Base-by-base conservation (phyloP, 371 early-diverging fungal genomes). In the Lichtheimia ramosa region DNA sequence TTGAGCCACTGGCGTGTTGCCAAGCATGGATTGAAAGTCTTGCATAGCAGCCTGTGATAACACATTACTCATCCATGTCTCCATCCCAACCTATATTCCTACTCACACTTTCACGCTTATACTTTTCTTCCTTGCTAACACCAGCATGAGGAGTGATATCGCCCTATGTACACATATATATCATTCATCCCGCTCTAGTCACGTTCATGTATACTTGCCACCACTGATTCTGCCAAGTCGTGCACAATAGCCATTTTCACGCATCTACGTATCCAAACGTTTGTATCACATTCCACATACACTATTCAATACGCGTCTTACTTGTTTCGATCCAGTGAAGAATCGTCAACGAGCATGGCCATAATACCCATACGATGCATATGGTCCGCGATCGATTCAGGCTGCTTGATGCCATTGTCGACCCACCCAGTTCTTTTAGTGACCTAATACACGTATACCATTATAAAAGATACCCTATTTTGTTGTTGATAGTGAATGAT, bases 351-450 rank as follows among this genome's bases (percentile, higher is more conserved):
- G 13, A 92, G 73, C 83, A 94, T 82, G 1, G 94, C 85, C 89
- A 91, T 89, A 16, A 94, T 72, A 14, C 88, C 83, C 95, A 96
- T 94, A 7, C 96, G 84, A 82, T 95, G 88, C 96, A 96, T 96
- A 64, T 96, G 97, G 71, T 96, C 97, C 4, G 89, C 81, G 51
- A 96, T 93, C 5, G 93, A 92, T 70, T 96, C 97, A 42, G 91
- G 83, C 14, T 75, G 70, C 24, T 77, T 65, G 48, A 96, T 74
- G 0, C 80, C 82, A 64, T 81, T 69, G 61, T 92, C 84, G 40
- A 95, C 48, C 96, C 96, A 96, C 15, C 96, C 96, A 8, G 96
- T 95, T 56, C 96, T 83, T 66, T 94, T 94, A 10, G 96, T 96
- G 64, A 82, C 82, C 91, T 93, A 63, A 46, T 13, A 16, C 4